Evolutionary conservation across 2,329 filamentous ascomycete genomes (phyloP), one percentile per base, ranked within the genome.

Genomic region (Monilinia polystroma): DNA sequence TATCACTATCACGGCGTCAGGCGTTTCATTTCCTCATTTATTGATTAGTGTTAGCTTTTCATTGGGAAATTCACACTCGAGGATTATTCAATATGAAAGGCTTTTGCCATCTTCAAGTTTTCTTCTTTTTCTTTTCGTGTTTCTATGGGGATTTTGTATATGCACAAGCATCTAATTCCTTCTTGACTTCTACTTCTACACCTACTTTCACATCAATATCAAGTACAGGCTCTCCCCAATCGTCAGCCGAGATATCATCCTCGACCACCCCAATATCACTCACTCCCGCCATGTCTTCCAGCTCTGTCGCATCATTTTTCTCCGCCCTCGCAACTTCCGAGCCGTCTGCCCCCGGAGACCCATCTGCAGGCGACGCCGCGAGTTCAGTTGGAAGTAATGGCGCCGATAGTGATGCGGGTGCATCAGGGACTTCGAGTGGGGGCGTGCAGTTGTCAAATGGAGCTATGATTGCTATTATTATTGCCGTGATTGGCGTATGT

Each of bases 401-500:
- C 23, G 78, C 81, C 64, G 83, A 85, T 68, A 81, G 79, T 68
- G 84, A 84, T 45, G 84, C 82, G 20, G 91, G 91, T 32, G 90
- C 90, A 20, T 84, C 85, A 49, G 90, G 91, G 23, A 78, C 82
- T 20, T 85, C 83, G 68, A 81, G 82, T 29, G 84, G 85, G 7
- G 85, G 83, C 20, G 83, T 90, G 71, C 81, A 81, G 49, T 78
- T 95, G 29, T 91, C 89, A 2, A 86, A 82, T 49, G 89, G 88
- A 26, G 91, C 84, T 18, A 80, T 93, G 73, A 83, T 91, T 67
- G 90, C 90, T 58, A 92, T 95, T 71, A 87, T 92, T 66, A 82
- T 91, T 16, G 85, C 92, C 4, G 90, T 92, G 6, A 85, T 86
- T 12, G 76, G 85, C 16, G 86, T 91, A 11, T 83, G 87, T 47